Evolutionary conservation across 768 basidiomycete genomes (phyloP).

Genomic region (Pulveroboletus sp.): DNA sequence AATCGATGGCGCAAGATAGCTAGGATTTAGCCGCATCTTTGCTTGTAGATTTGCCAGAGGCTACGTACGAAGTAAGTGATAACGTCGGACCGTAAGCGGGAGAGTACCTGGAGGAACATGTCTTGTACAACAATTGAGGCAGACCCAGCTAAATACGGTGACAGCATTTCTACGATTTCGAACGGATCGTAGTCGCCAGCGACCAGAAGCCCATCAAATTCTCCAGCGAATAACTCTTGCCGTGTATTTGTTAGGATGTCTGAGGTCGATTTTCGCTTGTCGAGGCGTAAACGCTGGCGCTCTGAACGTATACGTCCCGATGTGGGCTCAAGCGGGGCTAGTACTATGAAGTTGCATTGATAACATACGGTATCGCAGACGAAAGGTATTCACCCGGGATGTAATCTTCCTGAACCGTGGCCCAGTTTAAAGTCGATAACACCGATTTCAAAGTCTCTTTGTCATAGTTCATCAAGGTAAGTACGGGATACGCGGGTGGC

Average conservation of each 20-base stretch:
- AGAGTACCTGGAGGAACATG: slow-evolving; percentile 68
- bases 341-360: slow-evolving; percentile 37
- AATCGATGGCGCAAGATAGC: slow-evolving; percentile 74
- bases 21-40: slow-evolving; percentile 60
- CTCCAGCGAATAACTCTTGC: slow-evolving; percentile 80
- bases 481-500: slow-evolving; percentile 86
- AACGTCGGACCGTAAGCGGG: background rate
- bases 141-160: slow-evolving; percentile 80
- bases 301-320: slow-evolving; percentile 64
- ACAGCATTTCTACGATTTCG: slow-evolving; percentile 72
- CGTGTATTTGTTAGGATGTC: slow-evolving; percentile 61
- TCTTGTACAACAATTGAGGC: slow-evolving; percentile 85
- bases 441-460: slow-evolving; percentile 49
- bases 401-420: slow-evolving; percentile 77
- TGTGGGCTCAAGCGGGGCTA: slow-evolving; percentile 58
- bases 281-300: slow-evolving; percentile 64
- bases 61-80: slow-evolving; percentile 35
- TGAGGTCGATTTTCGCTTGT: slow-evolving; percentile 73
- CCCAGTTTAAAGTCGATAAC: slow-evolving; percentile 84
- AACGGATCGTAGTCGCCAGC: slow-evolving; percentile 84
- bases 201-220: slow-evolving; percentile 87
- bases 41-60: slow-evolving; percentile 75
- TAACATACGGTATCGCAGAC: background rate
- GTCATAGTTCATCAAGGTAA: slow-evolving; percentile 84
- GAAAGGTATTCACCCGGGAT: slow-evolving; percentile 48